Conservation (phyloP, 805 yeast genomes). For the Saturnispora zaruensis region DNA sequence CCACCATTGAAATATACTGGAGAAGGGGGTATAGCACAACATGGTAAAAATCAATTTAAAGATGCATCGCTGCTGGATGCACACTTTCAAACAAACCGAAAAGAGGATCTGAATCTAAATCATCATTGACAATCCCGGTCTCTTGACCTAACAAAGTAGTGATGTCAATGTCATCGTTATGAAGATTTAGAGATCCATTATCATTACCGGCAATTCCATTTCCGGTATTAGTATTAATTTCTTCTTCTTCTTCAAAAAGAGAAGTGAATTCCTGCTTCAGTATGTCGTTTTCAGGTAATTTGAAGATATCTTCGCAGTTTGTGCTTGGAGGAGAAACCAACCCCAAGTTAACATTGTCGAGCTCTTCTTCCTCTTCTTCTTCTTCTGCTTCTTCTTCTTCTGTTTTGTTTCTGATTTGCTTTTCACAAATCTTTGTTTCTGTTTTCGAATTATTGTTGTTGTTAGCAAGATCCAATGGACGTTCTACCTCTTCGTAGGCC, state of each 20-base stretch:
- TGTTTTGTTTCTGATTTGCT: background rate
- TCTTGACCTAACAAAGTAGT: constrained; percentile 1
- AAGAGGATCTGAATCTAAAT: constrained; percentile 3
- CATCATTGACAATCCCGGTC: background rate
- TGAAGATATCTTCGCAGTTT: constrained; percentile 26
- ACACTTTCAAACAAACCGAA: constrained; percentile 30
- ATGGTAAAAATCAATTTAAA: background rate
- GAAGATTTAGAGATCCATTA: background rate
- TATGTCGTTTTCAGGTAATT: constrained; percentile 21
- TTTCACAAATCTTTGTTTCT: background rate
- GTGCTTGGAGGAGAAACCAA: constrained; percentile 26
- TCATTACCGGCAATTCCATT: constrained; percentile 19
- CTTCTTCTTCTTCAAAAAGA: constrained; percentile 13
- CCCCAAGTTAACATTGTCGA: background rate
- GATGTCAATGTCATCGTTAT: background rate
- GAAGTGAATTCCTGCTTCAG: constrained; percentile 23
- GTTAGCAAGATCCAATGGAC: background rate
- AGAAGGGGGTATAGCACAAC: background rate
- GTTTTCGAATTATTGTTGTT: background rate
- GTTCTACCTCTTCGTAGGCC: background rate
- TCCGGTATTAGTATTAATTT: background rate
- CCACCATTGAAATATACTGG: background rate
- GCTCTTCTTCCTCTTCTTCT: constrained; percentile 14
- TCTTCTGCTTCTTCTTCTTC: constrained; percentile 12
- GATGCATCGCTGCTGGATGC: constrained; percentile 34